Evolutionary conservation across 2,329 filamentous ascomycete genomes (phyloP), one percentile per base, ranked within the genome.

Genomic region (Cercospora janseana): DNA sequence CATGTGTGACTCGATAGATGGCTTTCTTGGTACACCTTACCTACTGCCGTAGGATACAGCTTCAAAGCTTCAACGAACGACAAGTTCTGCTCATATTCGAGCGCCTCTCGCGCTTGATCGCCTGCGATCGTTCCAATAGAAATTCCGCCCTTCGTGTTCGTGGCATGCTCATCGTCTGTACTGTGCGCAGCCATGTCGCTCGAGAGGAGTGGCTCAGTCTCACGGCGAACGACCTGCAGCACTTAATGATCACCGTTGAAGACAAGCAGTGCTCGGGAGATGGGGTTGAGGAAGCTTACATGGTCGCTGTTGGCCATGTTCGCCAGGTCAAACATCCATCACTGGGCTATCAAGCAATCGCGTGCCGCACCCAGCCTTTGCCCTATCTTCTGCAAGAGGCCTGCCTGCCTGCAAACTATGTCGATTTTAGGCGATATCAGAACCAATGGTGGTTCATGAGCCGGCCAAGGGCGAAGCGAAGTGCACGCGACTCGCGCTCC

Each of bases 11-110:
- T n/a, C n/a, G n/a, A n/a, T n/a, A n/a, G n/a, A n/a, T n/a, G n/a
- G n/a, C n/a, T n/a, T n/a, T n/a, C n/a, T n/a, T n/a, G n/a, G n/a
- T n/a, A n/a, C n/a, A n/a, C 6, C 34, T 38, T 9, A 38, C 35
- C 68, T 4, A 72, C 68, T 4, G 75, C 74, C 31, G 69, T 69
- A 0, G 73, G 73, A 52, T 77, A 77, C 6, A 71, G 61, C 55
- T 66, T 71, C 10, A 75, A 45, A 4, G 73, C 72, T 38, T 64
- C 58, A 5, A 53, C 7, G 45, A 66, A 61, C 34, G 43, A 52
- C 5, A 64, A 55, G 15, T 60, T 47, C 29, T 65, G 63, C 43
- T 66, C 63, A n/a, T 53, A 32, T 23, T 62, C 58, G 6, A 54
- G 53, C 2, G 62, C 62, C 12, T 58, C 46, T 9, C 60, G 59